Conservation (phyloP, 2,329 filamentous ascomycete genomes). For the Coniochaeta sp. region DNA sequence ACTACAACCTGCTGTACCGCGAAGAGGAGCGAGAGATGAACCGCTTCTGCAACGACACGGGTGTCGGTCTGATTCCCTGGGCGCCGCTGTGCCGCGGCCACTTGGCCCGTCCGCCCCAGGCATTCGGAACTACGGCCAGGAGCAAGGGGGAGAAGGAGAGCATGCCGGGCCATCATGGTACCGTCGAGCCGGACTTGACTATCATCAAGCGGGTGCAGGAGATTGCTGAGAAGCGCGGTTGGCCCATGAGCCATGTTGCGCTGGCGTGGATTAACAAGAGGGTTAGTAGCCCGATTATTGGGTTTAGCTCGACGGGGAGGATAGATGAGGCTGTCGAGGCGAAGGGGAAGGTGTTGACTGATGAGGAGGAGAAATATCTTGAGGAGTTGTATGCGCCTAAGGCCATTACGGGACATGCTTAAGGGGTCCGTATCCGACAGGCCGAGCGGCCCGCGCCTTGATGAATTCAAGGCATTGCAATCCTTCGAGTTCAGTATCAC, state of each 20-base stretch:
- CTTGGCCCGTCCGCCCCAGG: too few relatives aligned
- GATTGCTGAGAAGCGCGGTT: not conserved
- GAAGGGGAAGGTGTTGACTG: not conserved
- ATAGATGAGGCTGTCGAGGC: not conserved
- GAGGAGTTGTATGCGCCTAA: not conserved
- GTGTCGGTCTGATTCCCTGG: not conserved
- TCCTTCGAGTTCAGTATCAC: too few relatives aligned
- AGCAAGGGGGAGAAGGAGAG: too few relatives aligned
- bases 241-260: not conserved
- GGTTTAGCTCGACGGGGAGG: not conserved
- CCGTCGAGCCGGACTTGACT: not conserved
- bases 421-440: too few relatives aligned
- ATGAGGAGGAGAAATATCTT: not conserved
- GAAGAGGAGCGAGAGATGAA: slow-evolving; percentile 49
- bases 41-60: slow-evolving; percentile 29
- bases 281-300: not conserved
- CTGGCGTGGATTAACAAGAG: not conserved
- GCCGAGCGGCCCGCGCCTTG: too few relatives aligned
- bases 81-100: too few relatives aligned
- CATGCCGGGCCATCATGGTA: too few relatives aligned
- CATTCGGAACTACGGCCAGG: too few relatives aligned
- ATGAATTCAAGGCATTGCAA: too few relatives aligned
- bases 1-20: slow-evolving; percentile 46
- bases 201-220: not conserved
- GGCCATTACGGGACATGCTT: not conserved